These are phyloP conservation scores for Claviceps sp. DNA, from an alignment of 2,329 filamentous ascomycete species.

Conservation along the genomic window DNA sequence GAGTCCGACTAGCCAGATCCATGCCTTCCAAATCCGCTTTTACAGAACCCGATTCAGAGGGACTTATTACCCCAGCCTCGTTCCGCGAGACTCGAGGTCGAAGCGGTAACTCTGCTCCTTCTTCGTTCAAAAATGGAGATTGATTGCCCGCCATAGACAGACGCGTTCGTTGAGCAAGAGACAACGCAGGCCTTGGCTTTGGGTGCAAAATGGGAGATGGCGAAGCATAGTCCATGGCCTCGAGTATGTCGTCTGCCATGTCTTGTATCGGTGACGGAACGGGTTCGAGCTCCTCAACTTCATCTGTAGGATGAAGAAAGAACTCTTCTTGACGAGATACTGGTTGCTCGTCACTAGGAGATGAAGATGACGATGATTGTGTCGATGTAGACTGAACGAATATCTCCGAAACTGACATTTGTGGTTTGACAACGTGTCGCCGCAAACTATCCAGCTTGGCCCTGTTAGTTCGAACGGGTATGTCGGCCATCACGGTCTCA, in stretches of 20 bases:
- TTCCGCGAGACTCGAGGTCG: conserved; percentile 4
- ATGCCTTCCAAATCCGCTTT: conserved; percentile 15
- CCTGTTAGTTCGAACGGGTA: conserved; percentile 14
- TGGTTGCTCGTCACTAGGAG: background rate
- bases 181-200: conserved; percentile 40
- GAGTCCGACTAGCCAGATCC: conserved; percentile 43
- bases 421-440: conserved; percentile 15
- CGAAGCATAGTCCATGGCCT: conserved; percentile 39
- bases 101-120: conserved; percentile 12
- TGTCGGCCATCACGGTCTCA: conserved; percentile 7
- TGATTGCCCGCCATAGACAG: conserved; percentile 61
- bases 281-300: background rate
- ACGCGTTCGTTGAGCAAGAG: conserved; percentile 66
- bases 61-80: background rate
- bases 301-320: background rate
- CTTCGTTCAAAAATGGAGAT: conserved; percentile 18
- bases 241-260: conserved; percentile 43
- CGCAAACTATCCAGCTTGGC: conserved; percentile 10
- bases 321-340: background rate
- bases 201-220: conserved; percentile 40
- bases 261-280: conserved; percentile 30
- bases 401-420: conserved; percentile 12
- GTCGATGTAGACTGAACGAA: conserved; percentile 6
- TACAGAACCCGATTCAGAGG: background rate
- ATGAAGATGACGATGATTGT: background rate